These are phyloP conservation scores for Paralagenidium karlingii DNA, from an alignment of 352 stramenopile genomes.

Conservation along the genomic window DNA sequence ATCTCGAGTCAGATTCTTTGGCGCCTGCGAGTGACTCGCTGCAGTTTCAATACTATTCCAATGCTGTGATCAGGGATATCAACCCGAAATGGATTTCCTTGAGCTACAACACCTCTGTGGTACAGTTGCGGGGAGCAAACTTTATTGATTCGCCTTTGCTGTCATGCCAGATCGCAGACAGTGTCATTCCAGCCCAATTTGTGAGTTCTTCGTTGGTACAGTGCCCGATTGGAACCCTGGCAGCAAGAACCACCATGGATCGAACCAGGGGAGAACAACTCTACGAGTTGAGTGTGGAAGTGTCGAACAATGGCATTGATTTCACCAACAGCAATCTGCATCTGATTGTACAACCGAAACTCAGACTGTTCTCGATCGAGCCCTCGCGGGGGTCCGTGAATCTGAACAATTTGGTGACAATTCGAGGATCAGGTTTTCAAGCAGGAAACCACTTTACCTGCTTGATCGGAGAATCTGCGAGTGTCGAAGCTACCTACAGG, in stretches of 20 bases:
- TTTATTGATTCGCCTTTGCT: slow-evolving; percentile 31
- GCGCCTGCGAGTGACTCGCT: too few relatives aligned
- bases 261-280: background rate
- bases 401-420: slow-evolving; percentile 7
- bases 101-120: background rate
- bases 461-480: slow-evolving; percentile 17
- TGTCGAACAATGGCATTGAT: slow-evolving; percentile 88
- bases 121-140: slow-evolving; percentile 12
- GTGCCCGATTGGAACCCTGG: slow-evolving; percentile 7
- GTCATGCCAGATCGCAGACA: slow-evolving; percentile 15
- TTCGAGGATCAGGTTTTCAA: slow-evolving; percentile 13
- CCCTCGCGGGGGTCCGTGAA: slow-evolving; percentile 11
- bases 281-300: slow-evolving; percentile 49
- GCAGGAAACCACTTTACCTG: slow-evolving; percentile 16
- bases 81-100: slow-evolving; percentile 6
- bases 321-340: slow-evolving; percentile 75
- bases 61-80: too few relatives aligned
- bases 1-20: too few relatives aligned
- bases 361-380: slow-evolving; percentile 9
- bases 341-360: slow-evolving; percentile 27
- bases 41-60: too few relatives aligned
- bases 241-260: slow-evolving; percentile 3
- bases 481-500: slow-evolving; percentile 8
- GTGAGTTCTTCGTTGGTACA: slow-evolving; percentile 13
- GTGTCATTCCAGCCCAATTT: slow-evolving; percentile 11